phyloP scores from a whole-genome alignment of 2,329 filamentous ascomycete genomes.

The Aspergillus tubingensis region DNA sequence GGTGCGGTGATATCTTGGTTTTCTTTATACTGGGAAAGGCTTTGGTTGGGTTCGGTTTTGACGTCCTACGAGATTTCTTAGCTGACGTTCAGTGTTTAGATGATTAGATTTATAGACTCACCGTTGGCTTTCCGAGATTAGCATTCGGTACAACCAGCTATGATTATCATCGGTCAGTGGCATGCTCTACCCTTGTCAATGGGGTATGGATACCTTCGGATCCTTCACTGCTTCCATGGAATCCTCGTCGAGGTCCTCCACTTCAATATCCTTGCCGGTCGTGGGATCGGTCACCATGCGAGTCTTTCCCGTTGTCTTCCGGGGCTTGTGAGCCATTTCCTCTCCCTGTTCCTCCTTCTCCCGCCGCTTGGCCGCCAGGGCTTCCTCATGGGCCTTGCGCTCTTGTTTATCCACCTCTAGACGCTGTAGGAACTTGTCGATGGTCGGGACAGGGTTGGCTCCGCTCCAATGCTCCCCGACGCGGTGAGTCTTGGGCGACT shows the following conservation, averaged over 20 bases:
- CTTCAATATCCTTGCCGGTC: constrained; percentile 81
- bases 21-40: constrained; percentile 75
- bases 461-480: constrained; percentile 76
- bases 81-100: background rate
- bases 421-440: constrained; percentile 77
- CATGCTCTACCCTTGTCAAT: no score
- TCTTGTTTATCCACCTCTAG: constrained; percentile 78
- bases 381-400: constrained; percentile 54
- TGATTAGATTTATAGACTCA: constrained; percentile 34
- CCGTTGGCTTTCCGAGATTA: constrained; percentile 74
- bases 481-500: constrained; percentile 43
- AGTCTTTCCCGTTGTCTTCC: constrained; percentile 48
- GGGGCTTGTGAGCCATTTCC: constrained; percentile 54
- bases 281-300: constrained; percentile 80
- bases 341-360: constrained; percentile 42
- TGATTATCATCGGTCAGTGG: no score
- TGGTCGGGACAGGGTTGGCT: constrained; percentile 80
- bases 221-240: constrained; percentile 71
- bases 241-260: constrained; percentile 75
- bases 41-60: constrained; percentile 70
- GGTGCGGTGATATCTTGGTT: constrained; percentile 89
- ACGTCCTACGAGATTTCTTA: constrained; percentile 51
- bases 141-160: constrained; percentile 85
- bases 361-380: constrained; percentile 11
- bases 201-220: constrained; percentile 58